These are phyloP conservation scores for Coemansia sp. DNA, from an alignment of 192 early-diverging fungal genomes.

Conservation along the genomic window DNA sequence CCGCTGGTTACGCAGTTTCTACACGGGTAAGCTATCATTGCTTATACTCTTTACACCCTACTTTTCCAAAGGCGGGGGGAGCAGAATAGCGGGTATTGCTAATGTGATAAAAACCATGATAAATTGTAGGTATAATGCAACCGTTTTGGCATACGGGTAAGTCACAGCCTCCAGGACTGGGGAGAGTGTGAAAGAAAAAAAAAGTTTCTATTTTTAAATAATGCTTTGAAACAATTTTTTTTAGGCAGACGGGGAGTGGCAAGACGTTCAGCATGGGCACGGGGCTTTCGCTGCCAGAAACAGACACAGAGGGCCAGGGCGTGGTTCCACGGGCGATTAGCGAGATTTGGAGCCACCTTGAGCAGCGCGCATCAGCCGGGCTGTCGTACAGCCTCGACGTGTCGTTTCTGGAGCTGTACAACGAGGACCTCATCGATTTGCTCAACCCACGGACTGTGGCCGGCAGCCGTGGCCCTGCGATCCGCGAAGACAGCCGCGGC, in stretches of 20 bases:
- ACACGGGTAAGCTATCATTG: slow-evolving; percentile 54
- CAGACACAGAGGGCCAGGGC: slow-evolving; percentile 20
- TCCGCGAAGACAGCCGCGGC: slow-evolving; percentile 85
- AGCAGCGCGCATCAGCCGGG: slow-evolving; percentile 6
- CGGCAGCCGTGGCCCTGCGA: slow-evolving; percentile 56
- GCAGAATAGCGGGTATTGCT: not conserved
- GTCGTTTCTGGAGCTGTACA: slow-evolving; percentile 95
- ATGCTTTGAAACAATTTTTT: no score
- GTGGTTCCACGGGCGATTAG: slow-evolving; percentile 44
- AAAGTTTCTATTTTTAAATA: slow-evolving; percentile 3
- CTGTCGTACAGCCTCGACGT: slow-evolving; percentile 55
- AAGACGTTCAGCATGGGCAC: slow-evolving; percentile 98
- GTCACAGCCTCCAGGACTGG: no score
- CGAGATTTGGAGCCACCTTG: slow-evolving; percentile 37
- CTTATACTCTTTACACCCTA: no score
- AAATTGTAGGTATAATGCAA: slow-evolving; percentile 73
- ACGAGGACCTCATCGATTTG: slow-evolving; percentile 94
- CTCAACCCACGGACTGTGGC: slow-evolving; percentile 54
- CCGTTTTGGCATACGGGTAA: slow-evolving; percentile 91
- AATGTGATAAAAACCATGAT: not conserved
- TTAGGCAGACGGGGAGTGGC: slow-evolving; percentile 62
- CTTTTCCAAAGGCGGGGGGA: not conserved
- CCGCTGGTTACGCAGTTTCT: slow-evolving; percentile 60
- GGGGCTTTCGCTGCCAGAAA: slow-evolving; percentile 28
- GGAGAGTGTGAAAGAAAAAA: no score